Conservation (phyloP, 1,139 yeast genomes). For the Kodamaea suecica region DNA sequence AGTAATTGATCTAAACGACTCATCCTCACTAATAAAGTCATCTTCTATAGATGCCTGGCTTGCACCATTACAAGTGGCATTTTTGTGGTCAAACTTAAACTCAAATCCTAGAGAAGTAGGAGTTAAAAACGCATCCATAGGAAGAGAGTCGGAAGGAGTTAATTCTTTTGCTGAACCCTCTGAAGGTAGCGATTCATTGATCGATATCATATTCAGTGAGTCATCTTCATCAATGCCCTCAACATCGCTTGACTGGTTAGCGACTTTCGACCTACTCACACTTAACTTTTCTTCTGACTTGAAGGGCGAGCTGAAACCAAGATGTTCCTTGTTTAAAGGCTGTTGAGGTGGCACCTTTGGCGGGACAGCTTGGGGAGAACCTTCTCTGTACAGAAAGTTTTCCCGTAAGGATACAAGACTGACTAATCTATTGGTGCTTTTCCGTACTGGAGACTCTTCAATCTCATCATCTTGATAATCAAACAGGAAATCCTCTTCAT, state of each 20-base stretch:
- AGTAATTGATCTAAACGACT: conserved; percentile 2
- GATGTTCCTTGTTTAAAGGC: neutral
- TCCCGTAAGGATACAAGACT: conserved; percentile 24
- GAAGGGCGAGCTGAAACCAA: neutral
- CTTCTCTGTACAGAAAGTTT: conserved; percentile 22
- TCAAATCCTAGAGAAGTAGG: neutral
- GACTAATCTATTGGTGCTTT: conserved; percentile 4
- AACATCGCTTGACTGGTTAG: neutral
- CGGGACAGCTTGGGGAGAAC: neutral
- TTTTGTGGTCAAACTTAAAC: neutral
- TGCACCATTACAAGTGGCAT: conserved; percentile 3
- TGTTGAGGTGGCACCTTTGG: neutral
- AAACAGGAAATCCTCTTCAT: neutral
- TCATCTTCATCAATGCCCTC: conserved; percentile 4
- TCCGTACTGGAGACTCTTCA: conserved; percentile 43
- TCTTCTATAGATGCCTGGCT: conserved; percentile 7
- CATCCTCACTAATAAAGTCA: conserved; percentile 8
- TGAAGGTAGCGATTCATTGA: neutral
- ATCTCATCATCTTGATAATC: conserved; percentile 36
- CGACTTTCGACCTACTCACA: neutral
- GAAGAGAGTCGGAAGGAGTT: too few relatives aligned
- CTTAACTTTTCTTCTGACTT: neutral
- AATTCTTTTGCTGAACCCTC: neutral
- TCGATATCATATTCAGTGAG: neutral
- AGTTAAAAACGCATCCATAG: neutral